Conservation (phyloP, 2,329 filamentous ascomycete species). For the Aurifilum marmelostoma region DNA sequence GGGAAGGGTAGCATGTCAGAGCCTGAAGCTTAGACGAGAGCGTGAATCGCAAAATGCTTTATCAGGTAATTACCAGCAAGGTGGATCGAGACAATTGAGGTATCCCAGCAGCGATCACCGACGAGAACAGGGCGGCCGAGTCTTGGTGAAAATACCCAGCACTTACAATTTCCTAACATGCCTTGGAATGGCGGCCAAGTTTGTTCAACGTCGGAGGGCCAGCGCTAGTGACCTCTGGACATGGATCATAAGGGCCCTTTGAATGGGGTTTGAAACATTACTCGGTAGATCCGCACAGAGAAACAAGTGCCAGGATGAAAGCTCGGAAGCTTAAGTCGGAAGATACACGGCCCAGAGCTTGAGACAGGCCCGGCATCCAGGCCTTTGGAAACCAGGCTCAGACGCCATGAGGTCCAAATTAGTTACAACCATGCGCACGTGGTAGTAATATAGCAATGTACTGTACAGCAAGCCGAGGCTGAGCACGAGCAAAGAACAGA, state of each 20-base stretch:
- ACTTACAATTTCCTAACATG: neutral
- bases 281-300: neutral
- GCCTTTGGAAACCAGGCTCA: neutral
- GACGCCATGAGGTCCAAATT: neutral
- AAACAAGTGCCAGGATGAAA: constrained; percentile 1
- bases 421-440: neutral
- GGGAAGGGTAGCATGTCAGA: neutral
- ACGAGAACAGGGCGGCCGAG: neutral
- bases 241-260: neutral
- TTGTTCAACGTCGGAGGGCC: neutral
- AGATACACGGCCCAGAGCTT: neutral
- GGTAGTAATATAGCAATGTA: neutral
- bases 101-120: neutral
- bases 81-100: neutral
- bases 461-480: too few relatives aligned
- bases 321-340: neutral
- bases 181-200: neutral
- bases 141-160: neutral
- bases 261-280: neutral
- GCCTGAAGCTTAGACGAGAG: constrained; percentile 1
- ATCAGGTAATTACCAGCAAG: neutral
- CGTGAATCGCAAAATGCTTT: neutral
- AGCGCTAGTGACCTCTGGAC: neutral
- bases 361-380: neutral
- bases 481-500: too few relatives aligned